Evolutionary conservation across 495 filamentous ascomycete genomes (phyloP).

Genomic region (Cladorrhinum samala): DNA sequence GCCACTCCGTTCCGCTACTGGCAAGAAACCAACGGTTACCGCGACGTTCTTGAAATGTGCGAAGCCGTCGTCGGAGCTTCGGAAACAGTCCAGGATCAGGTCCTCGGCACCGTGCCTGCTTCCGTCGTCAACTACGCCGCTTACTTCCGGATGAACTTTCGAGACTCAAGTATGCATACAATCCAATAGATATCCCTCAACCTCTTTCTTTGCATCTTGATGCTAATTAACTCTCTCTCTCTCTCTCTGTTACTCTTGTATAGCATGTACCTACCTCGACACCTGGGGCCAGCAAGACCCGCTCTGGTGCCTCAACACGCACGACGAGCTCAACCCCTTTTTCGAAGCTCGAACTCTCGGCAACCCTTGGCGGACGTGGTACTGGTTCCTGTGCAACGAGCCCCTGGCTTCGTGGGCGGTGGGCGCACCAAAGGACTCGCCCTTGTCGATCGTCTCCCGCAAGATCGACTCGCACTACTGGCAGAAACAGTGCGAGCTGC

Average conservation of each 20-base stretch:
- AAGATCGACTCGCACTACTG: slow-evolving; percentile 51
- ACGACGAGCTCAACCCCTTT: slow-evolving; percentile 50
- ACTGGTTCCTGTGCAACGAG: slow-evolving; percentile 62
- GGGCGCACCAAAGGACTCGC: slow-evolving; percentile 42
- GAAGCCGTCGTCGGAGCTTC: slow-evolving; percentile 18
- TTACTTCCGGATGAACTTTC: slow-evolving; percentile 41
- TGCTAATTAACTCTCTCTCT: neutral
- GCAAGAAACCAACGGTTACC: slow-evolving; percentile 32
- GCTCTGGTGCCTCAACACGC: slow-evolving; percentile 54
- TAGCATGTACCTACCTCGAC: slow-evolving; percentile 35
- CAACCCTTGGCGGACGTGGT: slow-evolving; percentile 56
- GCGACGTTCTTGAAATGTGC: slow-evolving; percentile 46
- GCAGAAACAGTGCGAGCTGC: slow-evolving; percentile 54
- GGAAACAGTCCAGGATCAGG: slow-evolving; percentile 14
- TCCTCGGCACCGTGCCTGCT: slow-evolving; percentile 17
- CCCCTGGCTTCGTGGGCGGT: slow-evolving; percentile 35
- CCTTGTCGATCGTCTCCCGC: slow-evolving; percentile 46
- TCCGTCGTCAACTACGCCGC: slow-evolving; percentile 46
- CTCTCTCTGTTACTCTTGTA: too few species aligned
- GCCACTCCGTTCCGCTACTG: slow-evolving; percentile 23
- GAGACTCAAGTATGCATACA: slow-evolving; percentile 46
- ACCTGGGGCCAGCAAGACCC: slow-evolving; percentile 44
- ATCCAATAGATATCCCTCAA: too few species aligned
- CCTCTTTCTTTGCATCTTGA: neutral
- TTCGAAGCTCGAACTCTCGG: slow-evolving; percentile 48